Conservation (phyloP, 2,329 filamentous ascomycete genomes). For the Calonectria ilicicola region DNA sequence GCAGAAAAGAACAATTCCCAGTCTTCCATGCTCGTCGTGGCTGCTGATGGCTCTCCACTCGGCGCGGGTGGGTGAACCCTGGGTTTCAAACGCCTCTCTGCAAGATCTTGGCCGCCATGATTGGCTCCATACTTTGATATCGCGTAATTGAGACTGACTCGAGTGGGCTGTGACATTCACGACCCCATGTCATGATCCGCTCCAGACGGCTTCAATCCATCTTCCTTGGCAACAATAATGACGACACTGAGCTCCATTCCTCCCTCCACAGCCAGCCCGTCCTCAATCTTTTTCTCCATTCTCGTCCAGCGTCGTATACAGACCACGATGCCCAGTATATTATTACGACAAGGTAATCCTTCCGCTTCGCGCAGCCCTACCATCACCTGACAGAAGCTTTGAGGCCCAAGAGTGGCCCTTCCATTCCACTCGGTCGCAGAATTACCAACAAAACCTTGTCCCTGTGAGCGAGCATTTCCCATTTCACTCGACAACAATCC, state of each 20-base stretch:
- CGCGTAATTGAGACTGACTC: conserved; percentile 7
- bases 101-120: not conserved
- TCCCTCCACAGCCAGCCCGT: not conserved
- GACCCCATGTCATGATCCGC: conserved; percentile 1
- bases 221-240: not conserved
- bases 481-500: not conserved
- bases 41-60: not conserved
- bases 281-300: not conserved
- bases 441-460: not conserved
- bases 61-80: not conserved
- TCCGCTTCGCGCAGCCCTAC: not conserved
- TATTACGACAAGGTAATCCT: not conserved
- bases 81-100: not conserved
- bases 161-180: not conserved
- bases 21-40: conserved; percentile 1
- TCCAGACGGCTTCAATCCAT: not conserved
- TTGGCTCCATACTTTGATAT: conserved; percentile 1
- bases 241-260: not conserved
- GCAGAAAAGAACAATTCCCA: conserved; percentile 8
- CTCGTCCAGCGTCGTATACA: not conserved
- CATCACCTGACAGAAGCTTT: not conserved
- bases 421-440: not conserved
- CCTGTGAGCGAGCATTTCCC: not conserved
- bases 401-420: not conserved
- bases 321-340: not conserved